These are phyloP conservation scores for Casuarina equisetifolia DNA, from an alignment of 306 rosid genomes.

Conservation along the genomic window DNA sequence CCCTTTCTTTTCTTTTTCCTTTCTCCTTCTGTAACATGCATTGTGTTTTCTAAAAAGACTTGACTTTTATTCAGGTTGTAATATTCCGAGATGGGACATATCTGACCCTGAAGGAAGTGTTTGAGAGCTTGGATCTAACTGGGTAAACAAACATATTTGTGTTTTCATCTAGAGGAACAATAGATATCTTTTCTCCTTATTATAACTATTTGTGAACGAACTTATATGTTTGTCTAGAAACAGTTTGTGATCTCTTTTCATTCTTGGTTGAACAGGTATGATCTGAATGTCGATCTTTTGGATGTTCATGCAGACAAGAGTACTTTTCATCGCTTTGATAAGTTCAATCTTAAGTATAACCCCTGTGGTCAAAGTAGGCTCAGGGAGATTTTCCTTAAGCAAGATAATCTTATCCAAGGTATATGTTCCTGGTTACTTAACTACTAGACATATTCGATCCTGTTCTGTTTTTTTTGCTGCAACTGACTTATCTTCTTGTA, in stretches of 20 bases:
- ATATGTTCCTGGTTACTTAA: conserved; percentile 12
- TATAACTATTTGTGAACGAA: conserved; percentile 11
- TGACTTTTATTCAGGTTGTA: conserved; percentile 65
- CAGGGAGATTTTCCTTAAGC: conserved; percentile 95
- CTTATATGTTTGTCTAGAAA: conserved; percentile 16
- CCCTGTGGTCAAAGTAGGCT: conserved; percentile 99
- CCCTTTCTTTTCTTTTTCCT: not conserved
- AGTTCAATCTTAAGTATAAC: conserved; percentile 95
- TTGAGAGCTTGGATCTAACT: conserved; percentile 92
- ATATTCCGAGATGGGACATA: conserved; percentile 99
- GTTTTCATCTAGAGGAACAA: not conserved
- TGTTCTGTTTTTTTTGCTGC: not conserved
- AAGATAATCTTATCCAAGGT: conserved; percentile 99
- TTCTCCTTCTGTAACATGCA: not conserved
- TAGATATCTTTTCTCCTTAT: not conserved
- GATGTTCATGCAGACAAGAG: conserved; percentile 99
- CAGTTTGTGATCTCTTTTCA: conserved; percentile 24
- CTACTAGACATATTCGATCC: not conserved
- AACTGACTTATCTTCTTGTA: not conserved
- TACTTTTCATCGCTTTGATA: conserved; percentile 98
- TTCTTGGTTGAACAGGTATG: conserved; percentile 64
- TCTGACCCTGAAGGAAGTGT: conserved; percentile 96
- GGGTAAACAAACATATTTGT: conserved; percentile 56
- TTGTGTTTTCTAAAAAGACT: conserved; percentile 21
- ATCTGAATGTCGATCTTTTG: conserved; percentile 98